These are phyloP conservation scores for Teratosphaeria destructans DNA, from an alignment of 2,329 filamentous ascomycete genomes.

Conservation along the genomic window DNA sequence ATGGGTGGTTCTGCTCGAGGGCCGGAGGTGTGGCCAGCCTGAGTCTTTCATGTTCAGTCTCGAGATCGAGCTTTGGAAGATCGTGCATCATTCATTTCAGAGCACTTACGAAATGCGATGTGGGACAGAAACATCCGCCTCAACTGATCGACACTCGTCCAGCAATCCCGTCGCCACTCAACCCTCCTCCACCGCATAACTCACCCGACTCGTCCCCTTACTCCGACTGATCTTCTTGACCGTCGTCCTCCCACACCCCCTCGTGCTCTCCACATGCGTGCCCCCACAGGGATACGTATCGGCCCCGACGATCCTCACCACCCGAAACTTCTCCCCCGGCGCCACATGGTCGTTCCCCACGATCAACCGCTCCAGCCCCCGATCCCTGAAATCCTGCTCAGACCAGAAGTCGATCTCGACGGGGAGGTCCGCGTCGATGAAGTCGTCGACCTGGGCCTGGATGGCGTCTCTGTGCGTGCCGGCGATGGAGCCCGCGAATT, in stretches of 20 bases:
- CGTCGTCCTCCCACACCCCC: constrained; percentile 47
- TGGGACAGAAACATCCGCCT: no score
- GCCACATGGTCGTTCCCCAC: constrained; percentile 18
- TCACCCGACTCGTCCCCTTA: constrained; percentile 53
- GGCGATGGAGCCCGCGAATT: constrained; percentile 58
- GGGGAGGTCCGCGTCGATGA: constrained; percentile 44
- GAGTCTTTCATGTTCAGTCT: no score
- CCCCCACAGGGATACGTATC: constrained; percentile 67
- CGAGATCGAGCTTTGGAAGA: no score
- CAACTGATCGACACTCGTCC: no score
- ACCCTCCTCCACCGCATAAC: constrained; percentile 23
- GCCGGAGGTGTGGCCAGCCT: no score
- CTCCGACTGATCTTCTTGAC: constrained; percentile 58
- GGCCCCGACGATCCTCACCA: constrained; percentile 58
- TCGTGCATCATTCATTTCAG: no score
- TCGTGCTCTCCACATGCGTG: constrained; percentile 57
- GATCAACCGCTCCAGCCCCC: constrained; percentile 44
- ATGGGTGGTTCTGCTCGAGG: no score
- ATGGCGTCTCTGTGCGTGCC: constrained; percentile 52
- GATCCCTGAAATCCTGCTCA: constrained; percentile 48
- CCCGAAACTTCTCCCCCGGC: constrained; percentile 48
- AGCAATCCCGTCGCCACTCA: no score
- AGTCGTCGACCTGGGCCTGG: constrained; percentile 51
- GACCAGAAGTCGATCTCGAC: constrained; percentile 59
- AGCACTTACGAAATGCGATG: no score